Evolutionary conservation across 2,329 filamentous ascomycete genomes (phyloP).

Genomic region (Westerdykella sp.): DNA sequence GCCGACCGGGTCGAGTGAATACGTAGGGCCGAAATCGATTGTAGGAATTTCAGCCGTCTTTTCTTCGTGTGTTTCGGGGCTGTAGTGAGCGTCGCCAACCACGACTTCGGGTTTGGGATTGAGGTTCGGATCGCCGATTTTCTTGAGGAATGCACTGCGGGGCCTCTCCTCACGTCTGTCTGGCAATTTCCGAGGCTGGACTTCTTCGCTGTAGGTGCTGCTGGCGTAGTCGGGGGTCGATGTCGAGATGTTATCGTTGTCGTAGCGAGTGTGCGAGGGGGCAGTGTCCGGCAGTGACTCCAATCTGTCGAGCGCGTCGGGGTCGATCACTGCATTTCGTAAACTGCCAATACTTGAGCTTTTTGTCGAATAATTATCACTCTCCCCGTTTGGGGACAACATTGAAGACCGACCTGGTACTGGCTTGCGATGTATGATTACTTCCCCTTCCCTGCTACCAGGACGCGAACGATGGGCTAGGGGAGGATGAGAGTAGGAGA

Average conservation of each 20-base stretch:
- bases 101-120: constrained; percentile 38
- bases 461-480: constrained; percentile 20
- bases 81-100: constrained; percentile 44
- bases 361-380: constrained; percentile 30
- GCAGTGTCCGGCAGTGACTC: constrained; percentile 25
- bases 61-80: constrained; percentile 13
- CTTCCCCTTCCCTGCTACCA: constrained; percentile 19
- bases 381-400: constrained; percentile 28
- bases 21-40: constrained; percentile 81
- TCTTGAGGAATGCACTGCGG: constrained; percentile 73
- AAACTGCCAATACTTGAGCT: constrained; percentile 42
- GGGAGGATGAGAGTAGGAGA: constrained; percentile 17
- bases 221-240: constrained; percentile 74
- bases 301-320: constrained; percentile 40
- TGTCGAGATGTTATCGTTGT: constrained; percentile 58
- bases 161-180: constrained; percentile 59
- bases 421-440: constrained; percentile 32
- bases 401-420: constrained; percentile 38
- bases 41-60: constrained; percentile 55
- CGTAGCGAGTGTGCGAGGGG: constrained; percentile 49
- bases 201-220: constrained; percentile 40
- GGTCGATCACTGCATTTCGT: constrained; percentile 41
- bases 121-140: constrained; percentile 56
- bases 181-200: constrained; percentile 33
- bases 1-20: constrained; percentile 56